Percentiles rank a stretch among this genome's conserved stretches.
Evolutionary conservation across 2,329 filamentous ascomycete species (phyloP).

Genomic region (Aspergillaceae sp.): DNA sequence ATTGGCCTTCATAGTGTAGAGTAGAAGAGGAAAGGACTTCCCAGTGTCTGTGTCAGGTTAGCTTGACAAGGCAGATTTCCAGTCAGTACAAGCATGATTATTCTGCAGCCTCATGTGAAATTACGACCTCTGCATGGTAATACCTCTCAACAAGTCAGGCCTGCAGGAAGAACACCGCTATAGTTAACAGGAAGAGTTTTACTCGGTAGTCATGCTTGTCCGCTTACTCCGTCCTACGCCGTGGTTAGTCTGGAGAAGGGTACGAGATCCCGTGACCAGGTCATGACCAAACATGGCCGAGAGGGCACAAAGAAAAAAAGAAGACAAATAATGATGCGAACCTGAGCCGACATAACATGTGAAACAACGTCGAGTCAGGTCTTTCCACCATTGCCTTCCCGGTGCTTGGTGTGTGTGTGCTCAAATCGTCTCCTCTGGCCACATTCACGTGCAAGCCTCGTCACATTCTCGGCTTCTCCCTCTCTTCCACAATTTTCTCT

Average conservation of each 20-base stretch:
- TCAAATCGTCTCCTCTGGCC: not conserved
- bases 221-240: not conserved
- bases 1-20: not conserved
- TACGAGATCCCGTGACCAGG: too few relatives aligned
- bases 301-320: too few relatives aligned
- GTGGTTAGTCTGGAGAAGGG: too few relatives aligned
- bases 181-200: not conserved
- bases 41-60: not conserved
- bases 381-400: too few relatives aligned
- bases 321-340: too few relatives aligned
- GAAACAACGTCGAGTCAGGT: too few relatives aligned
- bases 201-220: not conserved
- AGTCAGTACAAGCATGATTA: not conserved
- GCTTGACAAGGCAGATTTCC: not conserved
- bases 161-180: not conserved
- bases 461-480: not conserved
- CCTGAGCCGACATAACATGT: not conserved
- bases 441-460: slow-evolving; percentile 4
- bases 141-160: not conserved
- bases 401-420: not conserved
- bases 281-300: too few relatives aligned
- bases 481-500: not conserved
- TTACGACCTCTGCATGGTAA: not conserved
- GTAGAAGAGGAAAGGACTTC: not conserved
- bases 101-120: not conserved